Base-by-base conservation (phyloP, 2,329 filamentous ascomycete genomes). In the Aspergillus nomiae region DNA sequence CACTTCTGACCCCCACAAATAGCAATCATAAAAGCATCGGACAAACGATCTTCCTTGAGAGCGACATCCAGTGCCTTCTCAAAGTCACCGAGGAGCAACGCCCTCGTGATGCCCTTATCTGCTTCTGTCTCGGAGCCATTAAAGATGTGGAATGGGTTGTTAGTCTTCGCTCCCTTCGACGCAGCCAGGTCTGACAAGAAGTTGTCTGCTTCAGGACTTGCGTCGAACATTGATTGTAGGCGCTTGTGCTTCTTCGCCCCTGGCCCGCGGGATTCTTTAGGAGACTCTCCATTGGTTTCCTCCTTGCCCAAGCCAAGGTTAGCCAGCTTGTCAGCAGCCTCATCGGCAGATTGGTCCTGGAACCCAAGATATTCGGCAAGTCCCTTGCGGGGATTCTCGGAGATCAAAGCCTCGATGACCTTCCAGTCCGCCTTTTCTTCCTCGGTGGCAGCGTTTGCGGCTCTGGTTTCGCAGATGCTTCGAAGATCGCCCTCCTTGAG, bases 401-500 rank as follows among this genome's bases (percentile, higher is more conserved):
- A 90, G 56, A 94, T 90, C 64, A 99, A 80, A 2, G 93, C 95
- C 77, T 95, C 89, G 76, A 99, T 92, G 43, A 98, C 92, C 68
- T 91, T 90, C 95, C 95, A 99, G 77, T 98, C 94, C 4, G 92
- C 91, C 82, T 93, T 97, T 76, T 98, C 95, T 68, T 96, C 92
- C 1, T 97, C 94, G 0, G 88, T 92, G 73, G 88, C 89, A 21
- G 94, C 90, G 65, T 88, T 82, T 30, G 89, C 83, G 65, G 93
- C 89, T 74, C 94, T 91, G 26, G 89, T 85, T 73, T 94, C 89
- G 74, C 94, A 97, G 64, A 99, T 91, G 48, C 84, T 84, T 5
- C 85, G 84, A 21, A 99, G 81, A 73, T 98, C 88, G 28, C 93
- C 94, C 61, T 87, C 86, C 72, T 89, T 86, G 62, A 99, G 81